Percentiles rank a stretch among this genome's conserved stretches.
phyloP scores from a whole-genome alignment of 345 rosid species.

The Eucalyptus polybractea region DNA sequence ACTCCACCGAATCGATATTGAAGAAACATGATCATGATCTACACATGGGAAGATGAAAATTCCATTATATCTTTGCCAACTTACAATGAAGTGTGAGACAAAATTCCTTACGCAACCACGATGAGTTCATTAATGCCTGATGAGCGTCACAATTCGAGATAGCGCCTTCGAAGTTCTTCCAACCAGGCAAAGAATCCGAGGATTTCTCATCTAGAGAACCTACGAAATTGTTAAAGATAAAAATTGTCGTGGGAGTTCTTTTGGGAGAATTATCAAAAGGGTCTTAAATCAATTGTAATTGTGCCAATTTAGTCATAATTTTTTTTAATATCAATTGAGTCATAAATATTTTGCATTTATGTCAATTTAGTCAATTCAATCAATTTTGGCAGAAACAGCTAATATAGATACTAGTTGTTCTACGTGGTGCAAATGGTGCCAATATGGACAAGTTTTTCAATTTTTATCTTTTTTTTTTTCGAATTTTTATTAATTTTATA shows the following conservation, averaged over 20 bases:
- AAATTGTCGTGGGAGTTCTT: background rate
- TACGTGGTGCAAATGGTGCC: rapidly evolving
- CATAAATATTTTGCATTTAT: too few relatives aligned
- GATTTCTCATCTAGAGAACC: background rate
- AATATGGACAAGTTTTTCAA: too few relatives aligned
- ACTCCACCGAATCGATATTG: background rate
- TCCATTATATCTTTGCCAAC: background rate
- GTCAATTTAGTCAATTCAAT: too few relatives aligned
- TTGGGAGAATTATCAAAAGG: too few relatives aligned
- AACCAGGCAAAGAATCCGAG: background rate
- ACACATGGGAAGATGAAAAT: background rate
- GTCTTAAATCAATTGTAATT: too few relatives aligned
- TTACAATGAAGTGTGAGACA: background rate
- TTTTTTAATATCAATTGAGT: too few relatives aligned
- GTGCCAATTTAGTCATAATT: too few relatives aligned
- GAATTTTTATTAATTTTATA: too few relatives aligned
- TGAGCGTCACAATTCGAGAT: background rate
- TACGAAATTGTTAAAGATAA: background rate
- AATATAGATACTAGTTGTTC: too few relatives aligned
- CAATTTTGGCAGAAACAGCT: too few relatives aligned
- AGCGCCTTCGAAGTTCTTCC: background rate
- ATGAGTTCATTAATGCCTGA: background rate
- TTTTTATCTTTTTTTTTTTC: too few relatives aligned
- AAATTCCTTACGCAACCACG: background rate
- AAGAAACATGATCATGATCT: background rate